A percentile compares a stretch with the other conserved stretches of the same genome.
phyloP scores from a whole-genome alignment of 371 early-diverging fungal species.

The Mucor mucedo region DNA sequence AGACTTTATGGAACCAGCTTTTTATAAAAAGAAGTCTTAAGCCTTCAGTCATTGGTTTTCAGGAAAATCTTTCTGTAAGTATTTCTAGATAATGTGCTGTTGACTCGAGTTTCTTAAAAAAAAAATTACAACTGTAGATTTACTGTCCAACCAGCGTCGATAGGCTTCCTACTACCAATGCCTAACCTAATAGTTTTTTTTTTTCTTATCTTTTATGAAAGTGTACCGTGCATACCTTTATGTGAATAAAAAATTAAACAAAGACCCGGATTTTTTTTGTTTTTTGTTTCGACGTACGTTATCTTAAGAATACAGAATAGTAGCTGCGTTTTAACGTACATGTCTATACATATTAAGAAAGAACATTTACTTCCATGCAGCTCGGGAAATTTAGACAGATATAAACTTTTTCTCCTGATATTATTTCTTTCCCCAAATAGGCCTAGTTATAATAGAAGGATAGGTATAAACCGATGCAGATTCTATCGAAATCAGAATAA shows the following conservation, averaged over 20 bases:
- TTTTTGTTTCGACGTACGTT: background rate
- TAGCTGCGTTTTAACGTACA: background rate
- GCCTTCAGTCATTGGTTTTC: slow-evolving; percentile 16
- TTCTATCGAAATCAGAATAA: slow-evolving; percentile 5
- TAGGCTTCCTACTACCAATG: slow-evolving; percentile 14
- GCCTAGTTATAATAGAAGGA: background rate
- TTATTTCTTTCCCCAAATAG: background rate
- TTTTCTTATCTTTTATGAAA: background rate
- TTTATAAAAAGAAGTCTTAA: slow-evolving; percentile 19
- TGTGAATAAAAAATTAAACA: background rate
- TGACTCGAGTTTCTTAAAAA: too few relatives aligned
- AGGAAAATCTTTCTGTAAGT: slow-evolving; percentile 22
- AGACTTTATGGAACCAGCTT: slow-evolving; percentile 30
- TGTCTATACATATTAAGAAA: slow-evolving; percentile 2
- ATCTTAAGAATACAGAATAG: background rate
- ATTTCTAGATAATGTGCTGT: too few relatives aligned
- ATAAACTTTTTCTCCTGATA: slow-evolving; percentile 1
- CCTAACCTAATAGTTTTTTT: background rate
- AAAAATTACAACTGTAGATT: background rate
- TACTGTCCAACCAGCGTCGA: slow-evolving; percentile 17
- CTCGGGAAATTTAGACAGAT: too few relatives aligned
- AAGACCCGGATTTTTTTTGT: background rate
- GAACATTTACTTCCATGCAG: slow-evolving; percentile 2
- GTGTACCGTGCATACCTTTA: background rate
- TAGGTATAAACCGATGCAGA: background rate